A percentile compares a stretch with the other conserved stretches of the same genome.
These are phyloP conservation scores for Astragalus membranaceus DNA, from an alignment of 306 rosid genomes.

Conservation along the genomic window DNA sequence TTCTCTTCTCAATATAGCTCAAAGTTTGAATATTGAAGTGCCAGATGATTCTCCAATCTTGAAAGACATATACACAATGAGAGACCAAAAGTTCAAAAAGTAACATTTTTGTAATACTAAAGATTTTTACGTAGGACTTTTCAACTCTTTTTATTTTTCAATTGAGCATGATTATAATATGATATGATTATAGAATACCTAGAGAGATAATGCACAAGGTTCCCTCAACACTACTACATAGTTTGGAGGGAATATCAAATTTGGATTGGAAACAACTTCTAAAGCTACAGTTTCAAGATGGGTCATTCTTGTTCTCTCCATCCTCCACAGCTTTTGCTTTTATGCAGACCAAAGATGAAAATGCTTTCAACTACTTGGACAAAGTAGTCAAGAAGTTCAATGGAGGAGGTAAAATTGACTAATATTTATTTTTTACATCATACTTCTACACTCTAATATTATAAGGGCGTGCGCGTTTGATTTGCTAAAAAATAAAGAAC, in stretches of 20 bases:
- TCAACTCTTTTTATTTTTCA: too few relatives aligned
- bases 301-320: conserved; percentile 88
- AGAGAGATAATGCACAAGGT: conserved; percentile 76
- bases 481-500: too few relatives aligned
- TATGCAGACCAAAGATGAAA: conserved; percentile 56
- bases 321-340: conserved; percentile 89
- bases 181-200: conserved; percentile 56
- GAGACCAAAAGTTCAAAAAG: conserved; percentile 69
- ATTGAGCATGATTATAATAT: too few relatives aligned
- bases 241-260: conserved; percentile 87
- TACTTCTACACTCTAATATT: too few relatives aligned
- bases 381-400: conserved; percentile 46
- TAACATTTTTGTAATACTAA: background rate
- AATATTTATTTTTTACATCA: too few relatives aligned
- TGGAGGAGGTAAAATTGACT: conserved; percentile 68
- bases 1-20: conserved; percentile 66
- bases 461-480: too few relatives aligned
- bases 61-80: conserved; percentile 48
- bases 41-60: conserved; percentile 51
- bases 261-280: conserved; percentile 80
- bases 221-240: conserved; percentile 77
- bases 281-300: conserved; percentile 68
- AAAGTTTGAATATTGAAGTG: conserved; percentile 43
- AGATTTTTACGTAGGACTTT: too few relatives aligned
- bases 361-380: conserved; percentile 56